A percentile compares a stretch with the other conserved stretches of the same genome.
Conservation (phyloP, 176 grass and related monocot genomes). For the Raddia distichophylla region DNA sequence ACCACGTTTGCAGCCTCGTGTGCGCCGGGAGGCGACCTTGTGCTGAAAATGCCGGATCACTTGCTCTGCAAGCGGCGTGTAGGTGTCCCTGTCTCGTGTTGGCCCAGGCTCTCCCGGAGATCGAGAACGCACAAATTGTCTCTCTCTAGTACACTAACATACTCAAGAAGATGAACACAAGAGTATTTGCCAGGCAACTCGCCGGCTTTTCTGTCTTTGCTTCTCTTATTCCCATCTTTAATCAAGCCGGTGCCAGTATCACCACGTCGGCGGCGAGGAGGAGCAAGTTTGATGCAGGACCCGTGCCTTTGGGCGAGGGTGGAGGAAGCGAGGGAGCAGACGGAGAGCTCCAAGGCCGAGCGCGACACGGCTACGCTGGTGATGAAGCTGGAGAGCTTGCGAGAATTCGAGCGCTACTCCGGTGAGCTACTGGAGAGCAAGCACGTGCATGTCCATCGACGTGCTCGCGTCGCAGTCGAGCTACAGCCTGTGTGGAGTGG, state of each 20-base stretch:
- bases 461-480: constrained; percentile 89
- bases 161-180: too few relatives aligned
- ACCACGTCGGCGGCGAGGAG: constrained; percentile 18
- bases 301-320: constrained; percentile 95
- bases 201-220: too few relatives aligned
- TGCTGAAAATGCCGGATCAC: constrained; percentile 52
- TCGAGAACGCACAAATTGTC: too few relatives aligned
- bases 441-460: constrained; percentile 80
- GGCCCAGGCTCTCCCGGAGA: too few relatives aligned
- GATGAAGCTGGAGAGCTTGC: constrained; percentile 44
- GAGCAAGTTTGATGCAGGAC: constrained; percentile 94
- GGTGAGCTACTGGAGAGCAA: constrained; percentile 63
- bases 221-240: too few relatives aligned
- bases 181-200: constrained; percentile 68
- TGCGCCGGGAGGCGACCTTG: constrained; percentile 29
- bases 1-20: constrained; percentile 58
- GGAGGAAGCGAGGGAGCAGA: constrained; percentile 70
- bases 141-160: too few relatives aligned
- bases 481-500: constrained; percentile 63
- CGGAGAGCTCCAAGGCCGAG: too few relatives aligned
- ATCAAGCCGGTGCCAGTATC: neutral
- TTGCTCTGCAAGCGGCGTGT: constrained; percentile 54
- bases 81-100: too few relatives aligned
- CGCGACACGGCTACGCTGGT: constrained; percentile 25
- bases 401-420: constrained; percentile 69